Conservation (phyloP, 495 filamentous ascomycete species). For the Hyaloscypha bicolor region DNA sequence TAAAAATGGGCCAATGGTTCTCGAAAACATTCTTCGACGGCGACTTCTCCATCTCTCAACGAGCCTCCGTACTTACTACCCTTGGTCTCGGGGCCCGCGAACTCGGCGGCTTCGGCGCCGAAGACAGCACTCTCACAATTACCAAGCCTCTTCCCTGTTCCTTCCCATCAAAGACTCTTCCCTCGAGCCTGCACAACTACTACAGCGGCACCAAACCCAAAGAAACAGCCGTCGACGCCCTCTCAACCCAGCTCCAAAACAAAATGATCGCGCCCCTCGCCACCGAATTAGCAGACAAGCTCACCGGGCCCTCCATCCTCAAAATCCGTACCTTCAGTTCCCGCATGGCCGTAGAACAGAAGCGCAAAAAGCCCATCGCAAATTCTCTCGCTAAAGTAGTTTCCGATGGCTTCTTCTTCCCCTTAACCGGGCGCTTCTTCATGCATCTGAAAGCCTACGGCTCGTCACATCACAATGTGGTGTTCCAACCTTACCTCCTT, state of each 20-base stretch:
- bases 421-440: slow-evolving; percentile 64
- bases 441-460: slow-evolving; percentile 48
- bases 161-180: slow-evolving; percentile 50
- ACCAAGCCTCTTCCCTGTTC: slow-evolving; percentile 25
- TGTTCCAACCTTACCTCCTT: slow-evolving; percentile 63
- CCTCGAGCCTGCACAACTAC: slow-evolving; percentile 47
- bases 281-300: slow-evolving; percentile 53
- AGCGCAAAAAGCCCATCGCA: slow-evolving; percentile 65
- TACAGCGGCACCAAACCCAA: slow-evolving; percentile 39
- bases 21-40: slow-evolving; percentile 85
- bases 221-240: slow-evolving; percentile 59
- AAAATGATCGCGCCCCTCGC: slow-evolving; percentile 80
- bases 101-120: slow-evolving; percentile 75
- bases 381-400: slow-evolving; percentile 79
- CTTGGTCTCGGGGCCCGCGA: slow-evolving; percentile 87
- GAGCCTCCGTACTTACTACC: slow-evolving; percentile 76
- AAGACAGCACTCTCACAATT: slow-evolving; percentile 37
- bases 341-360: slow-evolving; percentile 68
- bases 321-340: slow-evolving; percentile 82
- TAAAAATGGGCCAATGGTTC: slow-evolving; percentile 81
- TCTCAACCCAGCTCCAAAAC: slow-evolving; percentile 63
- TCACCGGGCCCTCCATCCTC: slow-evolving; percentile 77
- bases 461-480: slow-evolving; percentile 33
- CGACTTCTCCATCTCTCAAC: slow-evolving; percentile 84
- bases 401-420: slow-evolving; percentile 77